phyloP scores from a whole-genome alignment of 208 protist genomes.

The Trypanosoma melophagium region DNA sequence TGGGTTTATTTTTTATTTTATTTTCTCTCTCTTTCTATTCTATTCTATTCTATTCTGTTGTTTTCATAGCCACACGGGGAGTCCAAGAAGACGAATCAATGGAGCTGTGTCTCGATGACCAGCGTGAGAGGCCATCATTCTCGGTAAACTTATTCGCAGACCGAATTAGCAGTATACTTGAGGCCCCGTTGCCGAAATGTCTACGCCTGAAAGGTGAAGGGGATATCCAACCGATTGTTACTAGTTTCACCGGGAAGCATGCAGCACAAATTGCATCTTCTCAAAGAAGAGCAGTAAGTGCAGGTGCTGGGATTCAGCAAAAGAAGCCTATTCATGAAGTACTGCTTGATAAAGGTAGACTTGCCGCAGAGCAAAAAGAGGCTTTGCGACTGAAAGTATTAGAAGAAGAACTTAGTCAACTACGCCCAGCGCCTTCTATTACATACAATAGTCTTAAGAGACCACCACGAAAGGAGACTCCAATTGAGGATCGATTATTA shows the following conservation, averaged over 20 bases:
- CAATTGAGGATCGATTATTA: conserved; percentile 63
- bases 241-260: not conserved
- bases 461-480: conserved; percentile 22
- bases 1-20: not conserved
- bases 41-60: too few species aligned
- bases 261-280: not conserved
- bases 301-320: not conserved
- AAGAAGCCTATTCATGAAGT: conserved; percentile 54
- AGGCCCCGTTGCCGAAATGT: conserved; percentile 48
- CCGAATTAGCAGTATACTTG: conserved; percentile 39
- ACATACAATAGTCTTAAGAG: conserved; percentile 19
- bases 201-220: conserved; percentile 25
- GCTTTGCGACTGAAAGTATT: conserved; percentile 36
- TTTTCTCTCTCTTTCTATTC: conserved; percentile 1
- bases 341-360: conserved; percentile 66
- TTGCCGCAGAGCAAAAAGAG: conserved; percentile 50
- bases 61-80: not conserved
- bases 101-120: conserved; percentile 13
- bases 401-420: conserved; percentile 38
- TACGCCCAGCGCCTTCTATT: conserved; percentile 44
- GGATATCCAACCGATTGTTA: not conserved
- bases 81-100: not conserved
- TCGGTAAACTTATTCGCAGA: conserved; percentile 27
- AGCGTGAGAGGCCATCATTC: conserved; percentile 31
- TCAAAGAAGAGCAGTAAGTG: not conserved